Conservation (phyloP, 2,329 filamentous ascomycete genomes). For the Didymella sp. region DNA sequence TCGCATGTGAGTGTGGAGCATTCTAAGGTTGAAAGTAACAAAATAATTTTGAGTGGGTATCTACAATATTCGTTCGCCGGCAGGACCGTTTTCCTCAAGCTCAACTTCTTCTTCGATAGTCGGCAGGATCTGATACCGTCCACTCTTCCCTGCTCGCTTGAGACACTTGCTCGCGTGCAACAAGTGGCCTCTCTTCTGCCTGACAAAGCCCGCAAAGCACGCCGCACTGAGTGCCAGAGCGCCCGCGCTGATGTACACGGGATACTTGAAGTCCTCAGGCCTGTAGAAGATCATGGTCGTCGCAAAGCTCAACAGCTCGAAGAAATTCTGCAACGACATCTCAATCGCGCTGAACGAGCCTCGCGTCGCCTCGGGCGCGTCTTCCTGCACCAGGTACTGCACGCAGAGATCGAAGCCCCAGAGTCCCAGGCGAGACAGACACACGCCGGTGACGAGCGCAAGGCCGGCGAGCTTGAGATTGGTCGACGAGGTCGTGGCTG, state of each 20-base stretch:
- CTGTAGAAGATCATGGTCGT: slow-evolving; percentile 69
- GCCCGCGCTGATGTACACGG: slow-evolving; percentile 64
- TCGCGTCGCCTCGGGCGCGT: slow-evolving; percentile 53
- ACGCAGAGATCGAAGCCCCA: slow-evolving; percentile 59
- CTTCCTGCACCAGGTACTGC: slow-evolving; percentile 57
- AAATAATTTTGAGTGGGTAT: not conserved
- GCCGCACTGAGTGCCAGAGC: slow-evolving; percentile 60
- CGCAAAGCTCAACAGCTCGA: slow-evolving; percentile 71
- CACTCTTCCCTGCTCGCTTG: slow-evolving; percentile 23
- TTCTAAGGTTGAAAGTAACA: too few species aligned
- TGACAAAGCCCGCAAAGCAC: slow-evolving; percentile 65
- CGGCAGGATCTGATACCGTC: slow-evolving; percentile 28
- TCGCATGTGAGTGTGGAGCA: too few species aligned
- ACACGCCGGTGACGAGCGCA: slow-evolving; percentile 50
- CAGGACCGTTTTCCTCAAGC: slow-evolving; percentile 3
- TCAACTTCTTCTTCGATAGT: slow-evolving; percentile 36
- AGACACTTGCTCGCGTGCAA: slow-evolving; percentile 33
- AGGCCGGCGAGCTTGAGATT: slow-evolving; percentile 33
- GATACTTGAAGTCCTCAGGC: slow-evolving; percentile 70
- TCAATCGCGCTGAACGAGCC: slow-evolving; percentile 74
- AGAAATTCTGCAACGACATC: slow-evolving; percentile 70
- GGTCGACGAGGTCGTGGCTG: slow-evolving; percentile 16
- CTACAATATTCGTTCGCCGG: slow-evolving; percentile 2
- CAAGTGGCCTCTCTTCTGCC: slow-evolving; percentile 64
- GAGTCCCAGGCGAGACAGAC: slow-evolving; percentile 53